These are phyloP conservation scores for Casuarina cunninghamiana DNA, from an alignment of 306 rosid genomes.

Conservation along the genomic window DNA sequence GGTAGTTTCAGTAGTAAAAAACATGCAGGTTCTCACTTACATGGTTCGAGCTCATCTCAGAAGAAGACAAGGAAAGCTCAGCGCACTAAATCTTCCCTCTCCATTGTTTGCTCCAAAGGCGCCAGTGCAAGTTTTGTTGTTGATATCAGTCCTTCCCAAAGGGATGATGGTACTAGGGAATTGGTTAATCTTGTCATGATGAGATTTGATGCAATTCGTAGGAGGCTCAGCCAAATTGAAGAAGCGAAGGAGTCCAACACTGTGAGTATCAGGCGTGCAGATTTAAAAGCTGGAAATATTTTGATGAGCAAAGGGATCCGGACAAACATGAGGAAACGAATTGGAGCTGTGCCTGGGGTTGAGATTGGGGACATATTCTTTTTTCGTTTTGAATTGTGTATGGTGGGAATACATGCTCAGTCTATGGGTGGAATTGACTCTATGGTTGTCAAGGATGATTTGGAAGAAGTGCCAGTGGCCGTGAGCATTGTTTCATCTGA, in stretches of 20 bases:
- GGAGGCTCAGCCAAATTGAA: constrained; percentile 64
- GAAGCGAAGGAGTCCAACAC: constrained; percentile 41
- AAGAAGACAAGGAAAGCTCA: constrained; percentile 35
- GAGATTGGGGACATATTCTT: constrained; percentile 69
- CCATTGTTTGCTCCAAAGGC: not conserved
- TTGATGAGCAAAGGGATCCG: constrained; percentile 45
- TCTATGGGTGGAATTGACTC: constrained; percentile 72
- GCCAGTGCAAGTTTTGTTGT: constrained; percentile 11
- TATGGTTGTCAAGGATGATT: constrained; percentile 34
- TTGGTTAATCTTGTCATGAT: constrained; percentile 41
- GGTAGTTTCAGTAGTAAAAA: constrained; percentile 17
- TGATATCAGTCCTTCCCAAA: constrained; percentile 23
- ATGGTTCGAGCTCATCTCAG: constrained; percentile 26
- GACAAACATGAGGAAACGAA: constrained; percentile 52
- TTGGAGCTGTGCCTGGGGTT: constrained; percentile 60
- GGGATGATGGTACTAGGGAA: constrained; percentile 44
- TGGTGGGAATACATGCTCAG: constrained; percentile 66
- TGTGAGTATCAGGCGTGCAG: constrained; percentile 41
- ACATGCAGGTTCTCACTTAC: not conserved
- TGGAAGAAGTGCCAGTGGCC: constrained; percentile 55
- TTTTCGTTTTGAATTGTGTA: constrained; percentile 55
- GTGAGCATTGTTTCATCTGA: constrained; percentile 66
- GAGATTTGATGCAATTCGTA: constrained; percentile 52
- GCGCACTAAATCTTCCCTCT: constrained; percentile 2
- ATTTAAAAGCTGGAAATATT: constrained; percentile 53